A percentile compares a stretch with the other conserved stretches of the same genome.
Evolutionary conservation across 2,329 filamentous ascomycete species (phyloP).

Genomic region (Chaetomiaceae sp.): DNA sequence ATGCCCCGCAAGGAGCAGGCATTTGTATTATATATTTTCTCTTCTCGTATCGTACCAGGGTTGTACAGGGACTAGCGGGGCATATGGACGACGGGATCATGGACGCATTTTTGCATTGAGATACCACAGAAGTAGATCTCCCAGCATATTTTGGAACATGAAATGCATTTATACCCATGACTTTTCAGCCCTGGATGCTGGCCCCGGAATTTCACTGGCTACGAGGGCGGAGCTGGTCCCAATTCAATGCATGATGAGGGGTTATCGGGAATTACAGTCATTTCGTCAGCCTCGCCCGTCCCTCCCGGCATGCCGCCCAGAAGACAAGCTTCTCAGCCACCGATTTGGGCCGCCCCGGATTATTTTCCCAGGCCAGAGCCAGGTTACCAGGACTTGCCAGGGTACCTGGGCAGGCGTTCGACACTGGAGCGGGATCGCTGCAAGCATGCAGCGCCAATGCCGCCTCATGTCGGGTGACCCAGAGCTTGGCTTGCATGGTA

Average conservation of each 20-base stretch:
- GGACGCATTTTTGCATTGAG: slow-evolving; percentile 3
- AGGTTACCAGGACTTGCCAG: not conserved
- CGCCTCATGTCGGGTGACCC: not conserved
- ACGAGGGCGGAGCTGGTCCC: too few relatives aligned
- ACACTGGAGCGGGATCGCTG: not conserved
- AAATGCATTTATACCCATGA: slow-evolving; percentile 1
- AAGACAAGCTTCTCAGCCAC: slow-evolving; percentile 9
- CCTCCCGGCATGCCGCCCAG: not conserved
- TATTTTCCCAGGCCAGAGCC: not conserved
- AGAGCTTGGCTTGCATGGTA: too few relatives aligned
- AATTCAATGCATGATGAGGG: not conserved
- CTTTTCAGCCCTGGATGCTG: not conserved
- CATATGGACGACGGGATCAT: slow-evolving; percentile 2
- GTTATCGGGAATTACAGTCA: slow-evolving; percentile 1
- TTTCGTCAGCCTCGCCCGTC: slow-evolving; percentile 15
- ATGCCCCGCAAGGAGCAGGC: not conserved
- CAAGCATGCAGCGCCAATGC: not conserved
- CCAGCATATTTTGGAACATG: not conserved
- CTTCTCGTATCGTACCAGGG: not conserved
- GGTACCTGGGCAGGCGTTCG: not conserved
- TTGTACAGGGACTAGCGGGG: not conserved
- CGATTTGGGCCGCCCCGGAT: slow-evolving; percentile 10
- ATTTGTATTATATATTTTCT: slow-evolving; percentile 3
- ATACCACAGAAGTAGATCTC: slow-evolving; percentile 7
- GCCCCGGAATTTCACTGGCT: slow-evolving; percentile 4